Conservation (phyloP, 2,329 filamentous ascomycete genomes). For the Claviceps sp. region DNA sequence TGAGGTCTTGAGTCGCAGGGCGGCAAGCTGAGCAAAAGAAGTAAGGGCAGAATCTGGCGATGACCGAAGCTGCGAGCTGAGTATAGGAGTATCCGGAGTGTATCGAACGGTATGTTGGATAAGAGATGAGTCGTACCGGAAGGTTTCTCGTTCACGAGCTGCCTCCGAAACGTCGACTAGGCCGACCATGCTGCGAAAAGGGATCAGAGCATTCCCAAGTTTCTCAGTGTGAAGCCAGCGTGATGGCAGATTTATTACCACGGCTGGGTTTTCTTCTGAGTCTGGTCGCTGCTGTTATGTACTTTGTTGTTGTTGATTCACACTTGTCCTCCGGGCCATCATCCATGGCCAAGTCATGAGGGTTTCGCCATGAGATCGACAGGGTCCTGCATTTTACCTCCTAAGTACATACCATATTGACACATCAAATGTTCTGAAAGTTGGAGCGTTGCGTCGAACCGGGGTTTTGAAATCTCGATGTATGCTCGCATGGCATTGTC, state of each 20-base stretch:
- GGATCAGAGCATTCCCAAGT: neutral
- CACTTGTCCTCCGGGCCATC: neutral
- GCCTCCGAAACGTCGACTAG: slow-evolving; percentile 1
- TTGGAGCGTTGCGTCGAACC: neutral
- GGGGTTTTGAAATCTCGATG: neutral
- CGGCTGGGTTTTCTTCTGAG: neutral
- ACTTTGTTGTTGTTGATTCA: neutral
- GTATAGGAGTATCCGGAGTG: neutral
- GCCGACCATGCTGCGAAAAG: neutral
- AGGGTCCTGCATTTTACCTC: neutral
- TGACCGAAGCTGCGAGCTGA: slow-evolving; percentile 9
- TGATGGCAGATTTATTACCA: neutral
- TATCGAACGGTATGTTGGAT: neutral
- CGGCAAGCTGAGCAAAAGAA: slow-evolving; percentile 32
- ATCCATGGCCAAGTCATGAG: neutral
- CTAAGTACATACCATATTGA: neutral
- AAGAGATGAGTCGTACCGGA: slow-evolving; percentile 1
- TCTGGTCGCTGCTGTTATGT: neutral
- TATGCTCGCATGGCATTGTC: neutral
- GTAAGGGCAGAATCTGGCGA: slow-evolving; percentile 24
- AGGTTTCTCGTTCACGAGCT: slow-evolving; percentile 2
- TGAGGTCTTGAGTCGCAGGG: slow-evolving; percentile 25
- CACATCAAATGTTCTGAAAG: neutral
- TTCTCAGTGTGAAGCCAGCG: neutral
- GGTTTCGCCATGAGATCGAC: neutral